Base-by-base conservation (phyloP, 2,329 filamentous ascomycete genomes). In the Fusarium sp. region DNA sequence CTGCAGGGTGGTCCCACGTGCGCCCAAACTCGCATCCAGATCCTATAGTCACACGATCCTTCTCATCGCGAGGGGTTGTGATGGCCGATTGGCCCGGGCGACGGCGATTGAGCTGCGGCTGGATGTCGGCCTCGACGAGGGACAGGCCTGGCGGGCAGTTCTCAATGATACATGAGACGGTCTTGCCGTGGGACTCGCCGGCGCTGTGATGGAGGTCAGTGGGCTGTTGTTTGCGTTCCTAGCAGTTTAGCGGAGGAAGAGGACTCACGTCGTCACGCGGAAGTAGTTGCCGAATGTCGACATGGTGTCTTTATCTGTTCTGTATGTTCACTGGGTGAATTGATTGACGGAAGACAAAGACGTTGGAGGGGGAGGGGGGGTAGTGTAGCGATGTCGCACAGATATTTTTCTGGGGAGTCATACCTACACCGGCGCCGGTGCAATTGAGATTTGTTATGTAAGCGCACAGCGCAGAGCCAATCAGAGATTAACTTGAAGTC, bases 281-380 rank as follows among this genome's bases (percentile, higher is more conserved):
- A 78, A 78, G 66, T 67, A 89, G 60, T 92, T 87, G 78, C 95
- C 95, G 84, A 97, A 98, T 65, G 94, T 96, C 79, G 95, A 98
- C 94, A 97, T 97, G 74, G 69, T 88, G 83, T 65, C 65, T 66
- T 60, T 70, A 66, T 68, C 64, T 65, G 35, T 72, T 68, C 69
- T 69, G 59, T 50, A 64, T 64, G 59, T 67, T 41, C 58, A 69
- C 31, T 63, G 56, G 27, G 52, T 24, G 54, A 66, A 45, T 48
- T 64, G 33, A 68, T 57, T 59, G 37, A 64, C 33, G 35, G 37
- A 56, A 35, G 45, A 20, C 16, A 33, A 27, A 41, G 31, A 69
- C 33, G 45, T 54, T 58, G 39, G 68, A 69, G 65, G 50, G 63
- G 62, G 27, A 64, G 41, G 56, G 29, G 29, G 29, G 29, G 29